Conservation (phyloP, 352 stramenopile species). For the Albugo laibachii region DNA sequence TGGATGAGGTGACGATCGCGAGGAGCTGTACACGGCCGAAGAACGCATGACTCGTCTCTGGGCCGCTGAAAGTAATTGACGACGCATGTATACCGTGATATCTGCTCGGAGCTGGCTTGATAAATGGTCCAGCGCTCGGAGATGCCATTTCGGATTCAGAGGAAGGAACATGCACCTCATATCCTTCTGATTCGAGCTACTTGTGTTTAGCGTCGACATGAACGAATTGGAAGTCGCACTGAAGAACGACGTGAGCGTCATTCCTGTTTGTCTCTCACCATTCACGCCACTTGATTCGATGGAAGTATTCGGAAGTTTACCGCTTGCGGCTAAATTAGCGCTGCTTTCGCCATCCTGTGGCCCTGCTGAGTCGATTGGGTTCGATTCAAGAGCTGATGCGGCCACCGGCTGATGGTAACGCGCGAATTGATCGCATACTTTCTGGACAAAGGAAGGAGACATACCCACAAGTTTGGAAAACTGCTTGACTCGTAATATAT, state of each 20-base stretch:
- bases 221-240: no score
- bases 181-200: no score
- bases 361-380: no score
- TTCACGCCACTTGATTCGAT: no score
- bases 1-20: neutral
- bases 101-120: conserved; percentile 5
- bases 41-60: neutral
- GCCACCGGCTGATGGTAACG: conserved; percentile 8
- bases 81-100: conserved; percentile 7
- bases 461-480: conserved; percentile 7
- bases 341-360: no score
- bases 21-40: neutral
- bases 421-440: conserved; percentile 7
- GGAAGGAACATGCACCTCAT: no score
- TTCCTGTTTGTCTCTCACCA: no score
- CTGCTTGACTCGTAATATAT: conserved; percentile 5
- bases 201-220: no score
- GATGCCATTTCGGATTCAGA: neutral
- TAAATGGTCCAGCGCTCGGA: conserved; percentile 1
- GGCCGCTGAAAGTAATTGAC: conserved; percentile 1
- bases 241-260: no score
- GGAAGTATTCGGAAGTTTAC: no score
- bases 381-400: conserved; percentile 1
- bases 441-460: conserved; percentile 4
- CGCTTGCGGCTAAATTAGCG: no score